Conservation (phyloP, 805 yeast species). For the Candida nonsorbophila region DNA sequence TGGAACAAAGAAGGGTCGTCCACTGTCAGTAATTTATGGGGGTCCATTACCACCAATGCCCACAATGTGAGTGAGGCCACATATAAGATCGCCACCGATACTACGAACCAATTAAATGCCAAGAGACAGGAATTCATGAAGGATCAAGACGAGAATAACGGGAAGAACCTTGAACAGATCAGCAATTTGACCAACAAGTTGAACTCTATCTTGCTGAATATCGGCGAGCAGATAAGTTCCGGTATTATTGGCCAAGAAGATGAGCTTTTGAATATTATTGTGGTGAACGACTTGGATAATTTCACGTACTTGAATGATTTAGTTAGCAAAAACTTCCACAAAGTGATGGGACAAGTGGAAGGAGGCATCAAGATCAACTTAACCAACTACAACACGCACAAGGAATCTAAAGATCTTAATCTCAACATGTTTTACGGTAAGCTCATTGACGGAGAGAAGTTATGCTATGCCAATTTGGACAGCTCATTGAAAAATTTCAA, state of each 20-base stretch:
- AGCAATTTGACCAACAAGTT: slow-evolving; percentile 20
- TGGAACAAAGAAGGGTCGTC: slow-evolving; percentile 68
- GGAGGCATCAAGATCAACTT: slow-evolving; percentile 66
- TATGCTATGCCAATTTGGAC: slow-evolving; percentile 83
- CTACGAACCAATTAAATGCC: slow-evolving; percentile 35
- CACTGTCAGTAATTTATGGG: slow-evolving; percentile 65
- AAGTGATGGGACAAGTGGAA: slow-evolving; percentile 69
- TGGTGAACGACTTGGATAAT: slow-evolving; percentile 63
- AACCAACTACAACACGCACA: slow-evolving; percentile 42
- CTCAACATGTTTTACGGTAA: slow-evolving; percentile 75
- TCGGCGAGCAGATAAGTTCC: slow-evolving; percentile 38
- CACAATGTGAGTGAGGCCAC: slow-evolving; percentile 45
- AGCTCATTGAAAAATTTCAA: slow-evolving; percentile 50
- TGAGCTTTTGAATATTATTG: slow-evolving; percentile 33
- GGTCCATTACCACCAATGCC: slow-evolving; percentile 53
- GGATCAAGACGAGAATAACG: slow-evolving; percentile 11
- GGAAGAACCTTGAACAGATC: slow-evolving; percentile 19
- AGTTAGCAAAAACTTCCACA: slow-evolving; percentile 51
- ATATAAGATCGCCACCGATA: slow-evolving; percentile 42
- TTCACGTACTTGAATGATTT: slow-evolving; percentile 42
- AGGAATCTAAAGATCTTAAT: slow-evolving; percentile 12
- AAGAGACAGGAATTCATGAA: slow-evolving; percentile 32
- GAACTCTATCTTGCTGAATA: slow-evolving; percentile 26
- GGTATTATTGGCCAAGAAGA: slow-evolving; percentile 56
- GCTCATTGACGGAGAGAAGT: slow-evolving; percentile 77